Percentiles rank a stretch among this genome's conserved stretches.
Conservation (phyloP, 208 protist genomes). For the Crithidia acanthocephali region DNA sequence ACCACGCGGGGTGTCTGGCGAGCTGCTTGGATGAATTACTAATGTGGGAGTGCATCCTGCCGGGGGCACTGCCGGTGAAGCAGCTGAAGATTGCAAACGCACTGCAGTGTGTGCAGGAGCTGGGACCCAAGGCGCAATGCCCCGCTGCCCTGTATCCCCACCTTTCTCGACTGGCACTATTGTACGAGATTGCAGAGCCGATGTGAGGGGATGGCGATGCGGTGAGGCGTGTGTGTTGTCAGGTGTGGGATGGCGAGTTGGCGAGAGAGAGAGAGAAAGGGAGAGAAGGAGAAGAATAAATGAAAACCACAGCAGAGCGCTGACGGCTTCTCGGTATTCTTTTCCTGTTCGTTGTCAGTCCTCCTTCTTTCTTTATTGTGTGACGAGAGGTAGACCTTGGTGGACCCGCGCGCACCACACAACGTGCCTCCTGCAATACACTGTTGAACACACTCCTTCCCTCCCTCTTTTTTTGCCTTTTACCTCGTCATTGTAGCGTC, state of each 20-base stretch:
- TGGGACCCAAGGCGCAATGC: constrained; percentile 3
- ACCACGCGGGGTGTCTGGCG: constrained; percentile 36
- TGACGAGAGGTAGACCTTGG: too few relatives aligned
- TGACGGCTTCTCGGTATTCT: too few relatives aligned
- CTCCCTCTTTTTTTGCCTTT: too few relatives aligned
- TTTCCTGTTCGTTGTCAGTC: too few relatives aligned
- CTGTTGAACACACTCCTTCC: too few relatives aligned
- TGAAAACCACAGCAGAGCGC: too few relatives aligned
- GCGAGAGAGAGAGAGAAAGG: constrained; percentile 14
- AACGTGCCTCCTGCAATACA: too few relatives aligned
- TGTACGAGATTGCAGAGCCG: constrained; percentile 56
- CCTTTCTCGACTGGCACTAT: constrained; percentile 45
- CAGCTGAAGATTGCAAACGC: constrained; percentile 80
- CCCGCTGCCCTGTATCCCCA: constrained; percentile 44
- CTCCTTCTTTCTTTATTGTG: too few relatives aligned
- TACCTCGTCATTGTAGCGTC: too few relatives aligned
- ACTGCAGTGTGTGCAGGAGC: constrained; percentile 41
- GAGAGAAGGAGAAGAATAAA: constrained; percentile 1
- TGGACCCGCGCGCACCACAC: too few relatives aligned
- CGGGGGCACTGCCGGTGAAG: constrained; percentile 83
- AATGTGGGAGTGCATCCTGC: constrained; percentile 85
- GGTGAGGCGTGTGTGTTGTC: not conserved
- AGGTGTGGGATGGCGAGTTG: not conserved
- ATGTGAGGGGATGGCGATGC: constrained; percentile 3
- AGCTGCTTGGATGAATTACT: constrained; percentile 79